These are phyloP conservation scores for Leucoagaricus sp. DNA, from an alignment of 1,284 basidiomycete genomes.

Conservation along the genomic window DNA sequence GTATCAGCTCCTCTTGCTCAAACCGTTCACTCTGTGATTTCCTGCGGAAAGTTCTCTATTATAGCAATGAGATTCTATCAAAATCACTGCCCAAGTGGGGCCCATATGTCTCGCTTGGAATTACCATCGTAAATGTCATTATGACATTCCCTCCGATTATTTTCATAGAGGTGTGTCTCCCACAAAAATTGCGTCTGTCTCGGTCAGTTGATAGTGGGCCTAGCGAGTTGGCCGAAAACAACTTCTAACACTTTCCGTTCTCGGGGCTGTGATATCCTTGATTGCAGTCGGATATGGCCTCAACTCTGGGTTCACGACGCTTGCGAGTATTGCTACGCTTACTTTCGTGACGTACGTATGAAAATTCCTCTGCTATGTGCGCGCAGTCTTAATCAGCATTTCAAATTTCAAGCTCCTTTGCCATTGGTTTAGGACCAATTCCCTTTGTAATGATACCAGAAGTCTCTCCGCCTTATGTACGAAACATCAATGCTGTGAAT, in stretches of 20 bases:
- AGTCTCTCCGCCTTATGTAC: constrained; percentile 77
- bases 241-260: constrained; percentile 57
- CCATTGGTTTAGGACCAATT: constrained; percentile 87
- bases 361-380: background rate
- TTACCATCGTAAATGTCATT: constrained; percentile 78
- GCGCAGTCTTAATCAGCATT: too few species aligned
- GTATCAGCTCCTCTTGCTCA: background rate
- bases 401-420: constrained; percentile 91
- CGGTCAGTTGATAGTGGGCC: background rate
- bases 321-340: constrained; percentile 80
- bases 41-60: constrained; percentile 71
- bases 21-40: background rate
- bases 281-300: constrained; percentile 74
- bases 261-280: constrained; percentile 68
- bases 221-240: constrained; percentile 68
- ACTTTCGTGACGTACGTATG: constrained; percentile 76
- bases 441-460: constrained; percentile 95
- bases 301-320: constrained; percentile 54
- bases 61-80: constrained; percentile 85
- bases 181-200: background rate
- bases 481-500: constrained; percentile 27
- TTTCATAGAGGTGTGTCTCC: constrained; percentile 72
- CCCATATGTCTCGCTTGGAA: constrained; percentile 76
- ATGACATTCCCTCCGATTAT: constrained; percentile 74
- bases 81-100: constrained; percentile 77